Evolutionary conservation across 306 rosid species (phyloP), one percentile per base, ranked within the genome.

Genomic region (Astragalus membranaceus): DNA sequence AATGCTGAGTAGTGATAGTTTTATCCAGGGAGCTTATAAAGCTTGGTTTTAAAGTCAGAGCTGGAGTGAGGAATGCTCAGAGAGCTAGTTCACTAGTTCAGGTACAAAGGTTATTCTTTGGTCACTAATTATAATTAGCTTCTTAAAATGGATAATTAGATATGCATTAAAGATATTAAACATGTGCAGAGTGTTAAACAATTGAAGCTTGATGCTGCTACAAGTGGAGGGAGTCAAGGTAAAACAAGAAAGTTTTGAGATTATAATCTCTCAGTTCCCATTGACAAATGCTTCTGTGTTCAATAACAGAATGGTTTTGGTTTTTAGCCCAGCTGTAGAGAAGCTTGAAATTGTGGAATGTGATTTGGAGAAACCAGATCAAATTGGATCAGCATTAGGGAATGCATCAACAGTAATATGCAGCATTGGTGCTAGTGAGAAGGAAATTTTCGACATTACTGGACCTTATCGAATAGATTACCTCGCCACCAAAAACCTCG

Each of bases 241-340:
- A 87, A 76, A 87, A 46, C 72, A 55, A 67, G 41, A 74, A 73
- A 16, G 60, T 79, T 81, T 84, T 66, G 60, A 69, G 30, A 26
- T 26, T 26, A 26, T 26, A 1, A 26, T 26, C 30, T 26, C 30
- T 26, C 30, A 26, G 3, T 58, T 69, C 39, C 57, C 73, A 37
- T 55, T 44, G 49, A 69, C 51, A 51, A 32, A 58, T 67, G 80
- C 79, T 87, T 70, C 71, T 78, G 69, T 75, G 72, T 86, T 73
- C 77, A 80, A 76, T 88, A 90, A 93, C 90, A 74, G 84, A 82
- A 73, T 74, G 72, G 80, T 88, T 92, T 88, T 93, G 92, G 88
- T 82, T 78, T 90, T 87, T 93, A 93, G 98, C 90, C 97, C 98
- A 93, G 98, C 95, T 85, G 96, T 94, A 88, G 96, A 94, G 84